Base-by-base conservation (phyloP, 257 asterid species). In the Salvia hispanica region DNA sequence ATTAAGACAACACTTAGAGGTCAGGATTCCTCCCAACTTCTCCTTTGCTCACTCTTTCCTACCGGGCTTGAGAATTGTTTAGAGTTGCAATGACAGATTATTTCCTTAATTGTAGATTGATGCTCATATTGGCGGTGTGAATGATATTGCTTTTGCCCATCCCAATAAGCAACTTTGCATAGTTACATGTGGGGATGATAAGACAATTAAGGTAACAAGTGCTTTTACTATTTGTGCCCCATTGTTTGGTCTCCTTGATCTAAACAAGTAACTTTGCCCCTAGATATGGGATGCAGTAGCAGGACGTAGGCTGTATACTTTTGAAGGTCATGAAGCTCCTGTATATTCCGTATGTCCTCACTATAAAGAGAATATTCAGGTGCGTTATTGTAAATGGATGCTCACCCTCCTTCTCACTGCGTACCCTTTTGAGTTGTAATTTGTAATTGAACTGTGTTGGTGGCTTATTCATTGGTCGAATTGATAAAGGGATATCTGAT, bases 271-370 rank as follows among this genome's bases (percentile, higher is more conserved):
- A 47, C 67, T 15, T 69, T 72, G 55, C 65, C 52, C 78, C 48
- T 65, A 92, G 96, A 95, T 92, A 13, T 92, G 98, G 98, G 98
- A 92, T 83, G 96, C 95, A 50, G 92, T 80, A 21, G 65, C 74
- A 75, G 95, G 96, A 66, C 90, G 86, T 70, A 83, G 85, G 73
- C 85, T 66, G 76, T 80, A 92, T 74, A 85, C 80, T 7, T 92
- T 89, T 80, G 98, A 92, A 78, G 96, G 96, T 58, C 95, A 89
- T 73, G 98, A 87, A 72, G 94, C 95, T 80, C 92, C 96, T 69
- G 96, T 92, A 7, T 89, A 87, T 81, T 89, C 98, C 63, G 96
- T 91, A 67, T 91, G 96, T 70, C 96, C 96, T 72, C 96, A 92
- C 76, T 81, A 80, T 67, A 89, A 92, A 72, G 98, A 92, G 82